Evolutionary conservation across 257 asterid genomes (phyloP), one percentile per base, ranked within the genome.

Genomic region (Linderniella brevidens): DNA sequence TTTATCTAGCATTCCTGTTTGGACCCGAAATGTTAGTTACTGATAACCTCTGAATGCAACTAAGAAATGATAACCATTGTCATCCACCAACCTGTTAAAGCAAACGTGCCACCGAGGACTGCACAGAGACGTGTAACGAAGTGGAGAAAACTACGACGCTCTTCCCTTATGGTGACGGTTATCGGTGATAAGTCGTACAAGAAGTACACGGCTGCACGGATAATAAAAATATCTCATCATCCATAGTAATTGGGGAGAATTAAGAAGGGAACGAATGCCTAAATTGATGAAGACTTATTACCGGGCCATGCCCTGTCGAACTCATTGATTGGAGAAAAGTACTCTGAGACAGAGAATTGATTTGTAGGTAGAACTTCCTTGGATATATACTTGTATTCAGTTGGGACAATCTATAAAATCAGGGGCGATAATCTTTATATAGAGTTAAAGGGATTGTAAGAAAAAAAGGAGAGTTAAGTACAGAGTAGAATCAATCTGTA

Each of bases 111-210:
- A 52, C 98, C 98, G 41, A 90, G 72, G 58, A 90, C 94, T 11
- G 98, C 98, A 72, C 87, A 90, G 41, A 90, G 86, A 45, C 98
- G 96, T 17, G 98, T 90, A 55, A 90, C 64, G 70, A 90, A 90
- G 77, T 90, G 98, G 60, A 84, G 94, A 68, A 90, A 90, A 75
- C 88, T 90, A 57, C 88, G 92, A 37, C 96, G 98, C 66, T 90
- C 98, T 71, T 90, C 98, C 62, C 69, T 75, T 60, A 90, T 90
- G 58, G 96, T 90, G 58, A 90, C 98, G 46, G 94, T 90, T 52
- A 90, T 85, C 46, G 98, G 98, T 59, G 98, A 90, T 69, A 90
- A 62, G 63, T 90, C 98, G 68, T 85, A 90, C 76, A 90, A 47
- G 61, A 90, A 85, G 73, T 84, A 90, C 32, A 90, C 94, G 53